A percentile compares a stretch with the other conserved stretches of the same genome.
Evolutionary conservation across 2,329 filamentous ascomycete species (phyloP).

Genomic region (Truncatella angustata): DNA sequence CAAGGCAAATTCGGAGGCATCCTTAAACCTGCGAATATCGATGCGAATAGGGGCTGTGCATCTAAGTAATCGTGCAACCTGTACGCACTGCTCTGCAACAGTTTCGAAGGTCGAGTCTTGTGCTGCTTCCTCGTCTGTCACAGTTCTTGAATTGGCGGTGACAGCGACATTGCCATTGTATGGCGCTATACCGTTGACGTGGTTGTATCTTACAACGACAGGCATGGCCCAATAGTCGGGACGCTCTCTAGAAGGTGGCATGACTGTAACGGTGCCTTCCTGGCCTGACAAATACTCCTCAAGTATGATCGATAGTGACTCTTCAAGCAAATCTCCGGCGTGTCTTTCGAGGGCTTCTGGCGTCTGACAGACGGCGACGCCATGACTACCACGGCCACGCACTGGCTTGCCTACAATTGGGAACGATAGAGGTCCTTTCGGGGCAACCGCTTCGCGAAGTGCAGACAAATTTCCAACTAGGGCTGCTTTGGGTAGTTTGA

Average conservation of each 20-base stretch:
- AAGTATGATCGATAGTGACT: slow-evolving; percentile 38
- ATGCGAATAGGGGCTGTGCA: slow-evolving; percentile 44
- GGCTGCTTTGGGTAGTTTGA: slow-evolving; percentile 34
- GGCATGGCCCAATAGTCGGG: slow-evolving; percentile 41
- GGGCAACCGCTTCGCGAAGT: background rate
- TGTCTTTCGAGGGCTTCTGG: slow-evolving; percentile 32
- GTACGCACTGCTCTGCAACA: slow-evolving; percentile 35
- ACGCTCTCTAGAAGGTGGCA: slow-evolving; percentile 38
- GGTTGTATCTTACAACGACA: slow-evolving; percentile 45
- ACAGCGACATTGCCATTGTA: slow-evolving; percentile 49
- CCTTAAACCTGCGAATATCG: slow-evolving; percentile 39
- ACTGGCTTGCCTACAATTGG: slow-evolving; percentile 48
- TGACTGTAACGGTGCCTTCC: slow-evolving; percentile 50
- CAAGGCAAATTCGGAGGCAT: slow-evolving; percentile 38
- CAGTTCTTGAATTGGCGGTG: slow-evolving; percentile 41
- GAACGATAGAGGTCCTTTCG: slow-evolving; percentile 12
- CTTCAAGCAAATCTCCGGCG: slow-evolving; percentile 29
- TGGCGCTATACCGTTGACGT: slow-evolving; percentile 43
- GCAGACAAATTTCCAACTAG: slow-evolving; percentile 24
- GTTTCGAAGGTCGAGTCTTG: slow-evolving; percentile 27
- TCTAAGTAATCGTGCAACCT: slow-evolving; percentile 35
- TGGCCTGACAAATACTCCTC: slow-evolving; percentile 47
- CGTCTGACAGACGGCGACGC: slow-evolving; percentile 43
- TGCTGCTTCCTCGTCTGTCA: slow-evolving; percentile 31
- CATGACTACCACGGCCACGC: slow-evolving; percentile 46